Percentiles rank a stretch among this genome's conserved stretches.
These are phyloP conservation scores for Oidiodendron maius DNA, from an alignment of 495 filamentous ascomycete species.

Conservation along the genomic window DNA sequence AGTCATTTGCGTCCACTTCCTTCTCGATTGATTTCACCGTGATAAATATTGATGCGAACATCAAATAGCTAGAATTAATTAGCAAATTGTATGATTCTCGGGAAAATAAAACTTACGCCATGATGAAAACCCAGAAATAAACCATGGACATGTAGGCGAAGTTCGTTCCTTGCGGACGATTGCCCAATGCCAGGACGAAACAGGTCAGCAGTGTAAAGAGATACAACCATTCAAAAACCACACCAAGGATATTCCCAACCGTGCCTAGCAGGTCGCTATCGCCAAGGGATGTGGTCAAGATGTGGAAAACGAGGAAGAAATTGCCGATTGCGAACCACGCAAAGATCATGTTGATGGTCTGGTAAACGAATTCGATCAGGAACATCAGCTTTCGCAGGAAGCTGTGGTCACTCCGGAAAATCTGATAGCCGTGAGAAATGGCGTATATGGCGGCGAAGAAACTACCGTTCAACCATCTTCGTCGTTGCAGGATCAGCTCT, in stretches of 20 bases:
- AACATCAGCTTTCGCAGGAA: constrained; percentile 84
- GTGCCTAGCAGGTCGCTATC: constrained; percentile 59
- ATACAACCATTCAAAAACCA: constrained; percentile 96
- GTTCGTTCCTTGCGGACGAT: constrained; percentile 90
- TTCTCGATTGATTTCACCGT: constrained; percentile 77
- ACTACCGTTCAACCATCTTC: constrained; percentile 96
- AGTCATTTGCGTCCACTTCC: constrained; percentile 52
- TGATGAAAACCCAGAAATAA: constrained; percentile 92
- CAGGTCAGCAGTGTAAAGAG: constrained; percentile 86
- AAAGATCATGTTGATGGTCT: constrained; percentile 94
- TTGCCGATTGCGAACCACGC: constrained; percentile 99
- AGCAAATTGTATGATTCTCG: constrained; percentile 1
- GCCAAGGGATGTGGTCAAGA: constrained; percentile 82
- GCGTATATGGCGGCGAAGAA: constrained; percentile 99
- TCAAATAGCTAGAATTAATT: constrained; percentile 59
- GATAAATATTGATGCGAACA: constrained; percentile 93
- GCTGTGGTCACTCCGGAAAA: constrained; percentile 88
- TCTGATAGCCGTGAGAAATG: constrained; percentile 87
- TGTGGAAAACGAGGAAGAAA: constrained; percentile 99
- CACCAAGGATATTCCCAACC: constrained; percentile 70
- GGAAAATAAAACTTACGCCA: constrained; percentile 56
- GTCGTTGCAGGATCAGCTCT: constrained; percentile 91
- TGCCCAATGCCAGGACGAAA: constrained; percentile 92
- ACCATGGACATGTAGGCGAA: constrained; percentile 96
- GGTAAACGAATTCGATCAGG: constrained; percentile 86